These are phyloP conservation scores for Helichrysum umbraculigerum DNA, from an alignment of 129 eudicot species.

Conservation along the genomic window DNA sequence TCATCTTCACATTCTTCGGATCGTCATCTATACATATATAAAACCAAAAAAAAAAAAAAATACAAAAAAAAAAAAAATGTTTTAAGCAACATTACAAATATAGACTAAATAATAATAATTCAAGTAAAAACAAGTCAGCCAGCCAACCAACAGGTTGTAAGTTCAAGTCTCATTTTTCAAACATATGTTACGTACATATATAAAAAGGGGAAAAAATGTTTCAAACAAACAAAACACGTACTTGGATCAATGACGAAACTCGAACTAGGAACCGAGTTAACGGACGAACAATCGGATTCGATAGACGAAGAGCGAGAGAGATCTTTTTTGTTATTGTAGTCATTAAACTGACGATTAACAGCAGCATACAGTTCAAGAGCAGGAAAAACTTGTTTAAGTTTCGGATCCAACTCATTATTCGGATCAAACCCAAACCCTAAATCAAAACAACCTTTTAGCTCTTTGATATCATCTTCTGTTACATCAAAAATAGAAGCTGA, in stretches of 20 bases:
- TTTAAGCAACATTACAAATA: background rate
- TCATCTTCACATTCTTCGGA: conserved; percentile 51
- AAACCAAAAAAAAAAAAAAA: background rate
- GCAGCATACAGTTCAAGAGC: conserved; percentile 68
- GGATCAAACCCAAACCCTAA: conserved; percentile 73
- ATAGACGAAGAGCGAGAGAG: conserved; percentile 50
- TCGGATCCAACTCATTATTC: conserved; percentile 50
- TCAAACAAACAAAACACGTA: conserved; percentile 23
- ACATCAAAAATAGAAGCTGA: conserved; percentile 16
- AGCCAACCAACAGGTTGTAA: too few species aligned
- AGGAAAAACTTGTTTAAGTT: conserved; percentile 54
- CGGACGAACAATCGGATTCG: conserved; percentile 22
- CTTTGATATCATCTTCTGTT: conserved; percentile 63
- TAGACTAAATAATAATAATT: too few species aligned
- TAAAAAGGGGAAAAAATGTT: background rate
- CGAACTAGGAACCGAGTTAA: conserved; percentile 12
- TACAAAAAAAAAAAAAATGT: background rate
- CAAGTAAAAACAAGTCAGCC: too few species aligned
- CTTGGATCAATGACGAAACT: conserved; percentile 45
- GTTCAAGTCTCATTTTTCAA: too few species aligned
- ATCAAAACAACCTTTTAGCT: conserved; percentile 69
- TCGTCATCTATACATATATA: conserved; percentile 43
- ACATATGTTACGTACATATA: background rate
- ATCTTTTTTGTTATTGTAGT: background rate
- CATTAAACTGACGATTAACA: conserved; percentile 41